These are phyloP conservation scores for Arthrinium phaeospermum DNA, from an alignment of 2,329 filamentous ascomycete species.

Conservation along the genomic window DNA sequence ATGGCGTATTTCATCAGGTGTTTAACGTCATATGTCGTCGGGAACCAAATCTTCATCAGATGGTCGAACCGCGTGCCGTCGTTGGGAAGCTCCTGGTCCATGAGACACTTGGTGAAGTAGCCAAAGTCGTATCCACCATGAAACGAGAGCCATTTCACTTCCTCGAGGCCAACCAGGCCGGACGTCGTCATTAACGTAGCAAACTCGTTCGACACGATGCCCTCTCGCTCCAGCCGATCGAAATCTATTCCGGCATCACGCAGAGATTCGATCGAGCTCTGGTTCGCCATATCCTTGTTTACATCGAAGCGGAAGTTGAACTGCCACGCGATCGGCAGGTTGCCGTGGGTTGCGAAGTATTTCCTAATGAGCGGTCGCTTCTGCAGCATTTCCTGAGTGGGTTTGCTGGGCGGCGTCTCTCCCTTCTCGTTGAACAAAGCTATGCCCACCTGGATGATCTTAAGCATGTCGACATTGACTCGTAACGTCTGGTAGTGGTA, in stretches of 20 bases:
- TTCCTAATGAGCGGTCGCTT: conserved; percentile 46
- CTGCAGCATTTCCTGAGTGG: conserved; percentile 51
- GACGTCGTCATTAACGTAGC: conserved; percentile 90
- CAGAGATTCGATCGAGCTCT: conserved; percentile 90
- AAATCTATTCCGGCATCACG: conserved; percentile 95
- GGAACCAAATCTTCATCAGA: conserved; percentile 91
- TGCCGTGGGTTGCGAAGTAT: conserved; percentile 46
- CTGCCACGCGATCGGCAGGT: conserved; percentile 91
- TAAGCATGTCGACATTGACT: conserved; percentile 95
- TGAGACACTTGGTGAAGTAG: conserved; percentile 92
- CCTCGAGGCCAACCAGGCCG: conserved; percentile 83
- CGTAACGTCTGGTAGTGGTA: conserved; percentile 98
- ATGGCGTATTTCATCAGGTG: conserved; percentile 93
- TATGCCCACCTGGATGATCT: conserved; percentile 96
- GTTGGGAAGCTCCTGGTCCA: conserved; percentile 80
- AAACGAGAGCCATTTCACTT: conserved; percentile 96
- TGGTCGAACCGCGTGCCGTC: conserved; percentile 90
- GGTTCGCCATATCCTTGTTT: conserved; percentile 96
- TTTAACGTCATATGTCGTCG: conserved; percentile 93
- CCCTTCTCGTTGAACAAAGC: conserved; percentile 92
- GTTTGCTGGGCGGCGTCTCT: conserved; percentile 78
- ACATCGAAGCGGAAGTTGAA: conserved; percentile 99
- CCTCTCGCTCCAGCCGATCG: conserved; percentile 78
- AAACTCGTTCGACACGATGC: conserved; percentile 89
- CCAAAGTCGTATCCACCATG: conserved; percentile 99